These are phyloP conservation scores for Talinum fruticosum DNA, from an alignment of 148 eudicot species.

Conservation along the genomic window DNA sequence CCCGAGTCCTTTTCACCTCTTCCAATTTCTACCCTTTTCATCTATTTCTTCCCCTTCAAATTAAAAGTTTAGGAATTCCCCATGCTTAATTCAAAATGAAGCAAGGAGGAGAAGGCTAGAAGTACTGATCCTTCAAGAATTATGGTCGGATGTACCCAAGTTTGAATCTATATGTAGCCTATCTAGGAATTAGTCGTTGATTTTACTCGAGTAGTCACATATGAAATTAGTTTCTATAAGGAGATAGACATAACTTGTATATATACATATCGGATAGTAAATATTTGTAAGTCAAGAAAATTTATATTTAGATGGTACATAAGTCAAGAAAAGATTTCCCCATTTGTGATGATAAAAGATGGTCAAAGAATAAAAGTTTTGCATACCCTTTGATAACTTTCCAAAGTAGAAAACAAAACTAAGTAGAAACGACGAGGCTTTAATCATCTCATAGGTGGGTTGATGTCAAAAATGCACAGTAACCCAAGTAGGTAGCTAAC, in stretches of 20 bases:
- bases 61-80: not conserved
- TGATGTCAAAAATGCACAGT: conserved; percentile 9
- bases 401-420: not conserved
- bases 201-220: no score
- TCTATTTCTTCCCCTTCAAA: no score
- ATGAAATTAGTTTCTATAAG: no score
- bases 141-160: not conserved
- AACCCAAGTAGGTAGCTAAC: conserved; percentile 20
- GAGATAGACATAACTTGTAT: no score
- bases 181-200: no score
- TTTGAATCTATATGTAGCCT: no score
- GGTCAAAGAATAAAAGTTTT: not conserved
- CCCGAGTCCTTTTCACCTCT: not conserved
- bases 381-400: not conserved
- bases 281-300: no score
- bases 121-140: not conserved
- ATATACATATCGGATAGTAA: no score
- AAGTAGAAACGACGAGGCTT: not conserved
- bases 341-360: not conserved
- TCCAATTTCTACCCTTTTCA: not conserved
- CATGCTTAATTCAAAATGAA: not conserved
- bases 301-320: no score
- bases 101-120: not conserved
- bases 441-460: no score
- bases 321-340: not conserved